phyloP scores from a whole-genome alignment of 2,329 filamentous ascomycete genomes.

The Zymoseptoria crescenta region DNA sequence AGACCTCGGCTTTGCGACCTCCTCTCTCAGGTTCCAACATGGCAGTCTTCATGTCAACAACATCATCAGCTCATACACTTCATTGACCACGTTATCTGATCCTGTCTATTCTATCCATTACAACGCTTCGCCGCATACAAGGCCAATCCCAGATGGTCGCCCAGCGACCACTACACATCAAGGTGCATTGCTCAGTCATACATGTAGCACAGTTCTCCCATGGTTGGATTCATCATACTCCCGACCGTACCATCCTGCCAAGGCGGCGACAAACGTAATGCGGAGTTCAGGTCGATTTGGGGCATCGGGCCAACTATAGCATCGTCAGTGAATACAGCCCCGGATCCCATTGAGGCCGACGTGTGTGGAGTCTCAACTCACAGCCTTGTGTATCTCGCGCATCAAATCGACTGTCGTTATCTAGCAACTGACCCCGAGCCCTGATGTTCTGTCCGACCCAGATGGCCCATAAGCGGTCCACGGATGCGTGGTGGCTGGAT shows the following conservation, averaged over 20 bases:
- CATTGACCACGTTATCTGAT: background rate
- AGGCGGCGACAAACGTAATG: constrained; percentile 5
- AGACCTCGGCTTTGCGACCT: background rate
- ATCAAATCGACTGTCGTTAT: background rate
- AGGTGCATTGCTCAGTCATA: constrained; percentile 7
- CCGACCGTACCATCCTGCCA: constrained; percentile 6
- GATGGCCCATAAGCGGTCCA: background rate
- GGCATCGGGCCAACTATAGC: background rate
- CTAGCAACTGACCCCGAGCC: background rate
- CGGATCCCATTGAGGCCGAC: background rate
- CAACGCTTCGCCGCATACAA: background rate
- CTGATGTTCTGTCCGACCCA: background rate
- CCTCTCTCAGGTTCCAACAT: background rate
- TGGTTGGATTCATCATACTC: constrained; percentile 10
- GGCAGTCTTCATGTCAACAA: background rate
- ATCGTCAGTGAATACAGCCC: background rate
- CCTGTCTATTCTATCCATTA: background rate
- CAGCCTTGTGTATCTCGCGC: constrained; percentile 41
- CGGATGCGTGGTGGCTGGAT: background rate
- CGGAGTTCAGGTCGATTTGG: background rate
- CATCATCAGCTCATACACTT: background rate
- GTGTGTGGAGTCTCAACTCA: constrained; percentile 18
- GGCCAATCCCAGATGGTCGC: background rate
- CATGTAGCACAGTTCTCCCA: constrained; percentile 12
- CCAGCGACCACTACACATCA: background rate